Evolutionary conservation across 2,329 filamentous ascomycete genomes (phyloP), one percentile per base, ranked within the genome.

Genomic region (Fusarium cicatricum): DNA sequence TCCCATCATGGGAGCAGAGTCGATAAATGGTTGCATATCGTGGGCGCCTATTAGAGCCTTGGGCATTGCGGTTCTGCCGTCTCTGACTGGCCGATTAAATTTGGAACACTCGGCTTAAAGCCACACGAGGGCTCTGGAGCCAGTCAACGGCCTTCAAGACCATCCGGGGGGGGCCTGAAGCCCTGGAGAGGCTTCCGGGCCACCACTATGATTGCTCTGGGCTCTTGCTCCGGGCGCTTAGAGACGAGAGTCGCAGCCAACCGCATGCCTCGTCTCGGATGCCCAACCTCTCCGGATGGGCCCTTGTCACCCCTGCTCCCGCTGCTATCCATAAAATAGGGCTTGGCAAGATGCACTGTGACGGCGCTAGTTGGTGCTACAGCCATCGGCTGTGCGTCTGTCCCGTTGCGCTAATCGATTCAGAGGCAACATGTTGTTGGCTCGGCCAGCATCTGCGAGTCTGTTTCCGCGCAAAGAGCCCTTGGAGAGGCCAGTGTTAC

Each of bases 31-130:
- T 36, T 61, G 47, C 60, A 62, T 50, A 45, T 56, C 47, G 48
- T 50, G 39, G 65, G 65, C 67, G 67, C 59, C 60, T 66, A 69
- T 64, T 63, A 66, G 58, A 65, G 55, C 44, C 43, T 48, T 60
- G 55, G 56, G 37, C 52, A 60, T 58, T 43, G 10, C 15, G 29
- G 47, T 36, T 55, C 39, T 52, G 12, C 50, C 46, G 9, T 36
- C 38, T 63, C 40, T 66, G 42, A 71, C 50, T 71, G 69, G 69
- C 54, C 51, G 58, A 58, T 53, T 66, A 67, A 55, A 62, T 71
- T 70, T 70, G 67, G 68, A 64, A 63, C 61, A 31, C 55, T 58
- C 51, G 55, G 40, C 21, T 36, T 44, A 34, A 67, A 46, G 61
- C 65, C 62, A 62, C 54, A 44, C 55, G 62, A 44, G 33, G 14